Conservation (phyloP, 1,284 basidiomycete species). For the Mycosarcoma mackinlayi region DNA sequence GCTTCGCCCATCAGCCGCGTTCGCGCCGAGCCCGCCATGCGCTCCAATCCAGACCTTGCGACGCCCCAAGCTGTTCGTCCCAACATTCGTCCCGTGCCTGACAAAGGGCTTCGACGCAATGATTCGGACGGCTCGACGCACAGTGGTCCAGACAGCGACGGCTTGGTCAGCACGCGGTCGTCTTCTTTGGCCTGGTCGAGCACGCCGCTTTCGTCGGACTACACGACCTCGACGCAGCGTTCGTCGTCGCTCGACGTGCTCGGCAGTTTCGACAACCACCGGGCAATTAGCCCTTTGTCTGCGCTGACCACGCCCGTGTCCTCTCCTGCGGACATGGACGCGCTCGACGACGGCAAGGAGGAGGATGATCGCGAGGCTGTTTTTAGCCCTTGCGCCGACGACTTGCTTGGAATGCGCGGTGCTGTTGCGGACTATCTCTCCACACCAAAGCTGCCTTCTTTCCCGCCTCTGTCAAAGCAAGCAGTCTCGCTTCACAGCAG, state of each 20-base stretch:
- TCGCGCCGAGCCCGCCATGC: constrained; percentile 31
- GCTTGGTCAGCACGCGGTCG: background rate
- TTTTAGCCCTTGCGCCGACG: constrained; percentile 44
- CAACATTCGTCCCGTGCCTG: constrained; percentile 28
- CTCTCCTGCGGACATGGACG: constrained; percentile 25
- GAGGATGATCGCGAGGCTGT: constrained; percentile 20
- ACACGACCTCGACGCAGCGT: constrained; percentile 11
- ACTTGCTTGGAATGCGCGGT: constrained; percentile 13
- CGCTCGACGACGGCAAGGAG: constrained; percentile 3
- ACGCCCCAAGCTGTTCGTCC: constrained; percentile 24
- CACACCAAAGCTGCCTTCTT: constrained; percentile 12
- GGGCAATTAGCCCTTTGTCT: constrained; percentile 26
- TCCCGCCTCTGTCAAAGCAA: constrained; percentile 13
- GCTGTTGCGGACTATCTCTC: constrained; percentile 14
- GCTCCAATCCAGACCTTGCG: constrained; percentile 32
- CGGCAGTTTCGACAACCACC: constrained; percentile 24
- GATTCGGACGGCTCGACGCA: constrained; percentile 17
- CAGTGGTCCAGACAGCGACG: constrained; percentile 3
- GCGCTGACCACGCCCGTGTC: constrained; percentile 36
- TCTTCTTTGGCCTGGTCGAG: constrained; percentile 26
- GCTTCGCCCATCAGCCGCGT: constrained; percentile 28
- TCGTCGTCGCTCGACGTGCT: constrained; percentile 21
- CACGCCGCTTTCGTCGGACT: constrained; percentile 21
- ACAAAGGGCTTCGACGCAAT: constrained; percentile 10
- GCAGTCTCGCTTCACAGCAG: constrained; percentile 27